These are phyloP conservation scores for Raffaelea arxii DNA, from an alignment of 2,329 filamentous ascomycete species.

Conservation along the genomic window DNA sequence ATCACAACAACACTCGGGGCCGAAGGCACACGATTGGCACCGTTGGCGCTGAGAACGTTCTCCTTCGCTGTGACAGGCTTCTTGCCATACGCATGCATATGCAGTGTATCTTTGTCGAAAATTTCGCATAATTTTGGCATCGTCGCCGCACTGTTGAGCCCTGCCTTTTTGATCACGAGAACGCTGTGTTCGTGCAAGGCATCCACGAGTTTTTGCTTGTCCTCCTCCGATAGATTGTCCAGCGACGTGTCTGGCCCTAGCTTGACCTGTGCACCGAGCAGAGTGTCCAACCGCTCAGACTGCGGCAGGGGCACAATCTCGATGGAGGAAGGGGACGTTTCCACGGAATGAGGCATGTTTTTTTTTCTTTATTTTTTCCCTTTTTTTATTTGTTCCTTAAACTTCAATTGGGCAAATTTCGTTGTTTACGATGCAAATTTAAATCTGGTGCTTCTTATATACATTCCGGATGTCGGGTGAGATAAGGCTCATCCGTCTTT, in stretches of 20 bases:
- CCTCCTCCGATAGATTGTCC: background rate
- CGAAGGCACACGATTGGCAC: background rate
- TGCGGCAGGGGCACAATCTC: background rate
- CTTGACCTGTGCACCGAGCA: background rate
- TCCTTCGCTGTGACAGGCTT: background rate
- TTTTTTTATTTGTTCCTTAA: no score
- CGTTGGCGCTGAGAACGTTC: conserved; percentile 2
- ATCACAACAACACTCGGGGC: conserved; percentile 1
- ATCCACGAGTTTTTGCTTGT: background rate
- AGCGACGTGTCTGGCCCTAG: background rate
- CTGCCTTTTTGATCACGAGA: background rate
- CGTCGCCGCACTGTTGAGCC: background rate
- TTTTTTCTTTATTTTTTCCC: no score
- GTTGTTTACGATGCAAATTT: no score
- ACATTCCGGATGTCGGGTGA: no score
- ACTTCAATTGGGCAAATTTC: no score
- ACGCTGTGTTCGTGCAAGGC: conserved; percentile 5
- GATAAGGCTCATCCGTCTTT: no score
- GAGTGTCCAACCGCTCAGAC: background rate
- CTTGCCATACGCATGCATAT: conserved; percentile 4
- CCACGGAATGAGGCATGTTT: background rate
- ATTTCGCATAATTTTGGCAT: conserved; percentile 1
- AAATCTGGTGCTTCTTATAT: no score
- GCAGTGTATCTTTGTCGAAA: conserved; percentile 1
- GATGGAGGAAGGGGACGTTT: background rate